These are phyloP conservation scores for Zasmidium citrigriseum DNA, from an alignment of 2,329 filamentous ascomycete species.

Conservation along the genomic window DNA sequence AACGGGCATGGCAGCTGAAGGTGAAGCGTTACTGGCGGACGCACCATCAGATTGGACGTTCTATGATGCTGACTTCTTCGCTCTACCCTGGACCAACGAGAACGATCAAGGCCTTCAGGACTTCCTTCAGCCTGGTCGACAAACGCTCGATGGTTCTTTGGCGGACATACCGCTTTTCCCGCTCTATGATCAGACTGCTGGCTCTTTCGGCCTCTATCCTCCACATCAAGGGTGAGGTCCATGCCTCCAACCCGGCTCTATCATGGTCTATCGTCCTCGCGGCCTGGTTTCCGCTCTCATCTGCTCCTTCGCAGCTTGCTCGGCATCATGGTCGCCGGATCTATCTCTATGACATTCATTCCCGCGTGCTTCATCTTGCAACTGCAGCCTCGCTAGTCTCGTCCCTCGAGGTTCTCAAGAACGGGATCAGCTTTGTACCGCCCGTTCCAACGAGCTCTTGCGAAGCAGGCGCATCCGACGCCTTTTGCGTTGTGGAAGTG, in stretches of 20 bases:
- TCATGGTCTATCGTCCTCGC: too few species aligned
- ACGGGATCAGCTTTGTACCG: conserved; percentile 56
- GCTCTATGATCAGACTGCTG: conserved; percentile 26
- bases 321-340: too few species aligned
- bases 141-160: conserved; percentile 24
- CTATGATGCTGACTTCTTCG: conserved; percentile 29
- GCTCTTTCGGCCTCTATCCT: conserved; percentile 6
- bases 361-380: background rate
- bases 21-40: background rate
- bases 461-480: conserved; percentile 32
- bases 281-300: too few species aligned
- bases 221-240: background rate
- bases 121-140: conserved; percentile 29
- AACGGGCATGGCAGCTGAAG: background rate
- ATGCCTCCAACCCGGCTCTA: too few species aligned
- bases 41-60: conserved; percentile 23
- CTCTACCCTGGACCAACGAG: conserved; percentile 29
- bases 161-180: conserved; percentile 30
- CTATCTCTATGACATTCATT: background rate
- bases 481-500: conserved; percentile 45
- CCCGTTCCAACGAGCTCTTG: conserved; percentile 51
- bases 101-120: conserved; percentile 30
- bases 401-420: conserved; percentile 54
- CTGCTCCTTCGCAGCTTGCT: too few species aligned
- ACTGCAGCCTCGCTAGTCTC: conserved; percentile 41